Base-by-base conservation (phyloP, 2,329 filamentous ascomycete species). In the Fusarium transvaalense region DNA sequence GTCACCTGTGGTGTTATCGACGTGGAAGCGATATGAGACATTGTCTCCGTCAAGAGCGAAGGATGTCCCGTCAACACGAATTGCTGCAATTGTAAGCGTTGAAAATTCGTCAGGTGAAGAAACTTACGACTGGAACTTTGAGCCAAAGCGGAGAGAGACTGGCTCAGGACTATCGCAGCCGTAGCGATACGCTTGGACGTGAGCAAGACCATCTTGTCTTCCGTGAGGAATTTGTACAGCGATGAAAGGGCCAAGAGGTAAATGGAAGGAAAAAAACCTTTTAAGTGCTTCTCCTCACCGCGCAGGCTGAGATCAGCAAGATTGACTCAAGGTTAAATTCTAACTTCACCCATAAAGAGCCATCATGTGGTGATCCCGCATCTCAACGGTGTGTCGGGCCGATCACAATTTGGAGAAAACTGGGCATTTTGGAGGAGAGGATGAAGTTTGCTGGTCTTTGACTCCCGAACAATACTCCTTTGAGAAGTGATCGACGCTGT, bases 11-110 rank as follows among this genome's bases (percentile, higher is more conserved):
- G 74, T 75, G 6, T 82, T 79, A 66, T 90, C 85, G 47, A 89
- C 86, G 64, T 90, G 88, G 75, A 91, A 89, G 46, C 86, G 85
- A 71, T 91, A 90, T 8, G 88, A 89, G 35, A 88, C 81, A 61
- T 82, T 80, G 41, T 85, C 77, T 29, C 85, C 87, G 25, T 86
- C 86, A 39, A 90, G 78, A 3, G 85, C 82, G 66, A 90, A 90
- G n/a, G 83, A 83, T 2, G 78, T 83, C 10, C 85, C 86, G 10
- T 86, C 77, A 17, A 85, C 84, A 19, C 79, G 79, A 53, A 89
- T 82, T 41, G 82, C 86, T 87, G 27, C 2, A 15, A 10, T 21
- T n/a, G 34, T 69, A 15, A 68, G 63, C 23, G 13, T 27, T 38
- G 6, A 2, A 5, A 7, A 3, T 14, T 0, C 3, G 1, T 10